phyloP scores from a whole-genome alignment of 2,329 filamentous ascomycete species.

The Ophiocordyceps sinensis region DNA sequence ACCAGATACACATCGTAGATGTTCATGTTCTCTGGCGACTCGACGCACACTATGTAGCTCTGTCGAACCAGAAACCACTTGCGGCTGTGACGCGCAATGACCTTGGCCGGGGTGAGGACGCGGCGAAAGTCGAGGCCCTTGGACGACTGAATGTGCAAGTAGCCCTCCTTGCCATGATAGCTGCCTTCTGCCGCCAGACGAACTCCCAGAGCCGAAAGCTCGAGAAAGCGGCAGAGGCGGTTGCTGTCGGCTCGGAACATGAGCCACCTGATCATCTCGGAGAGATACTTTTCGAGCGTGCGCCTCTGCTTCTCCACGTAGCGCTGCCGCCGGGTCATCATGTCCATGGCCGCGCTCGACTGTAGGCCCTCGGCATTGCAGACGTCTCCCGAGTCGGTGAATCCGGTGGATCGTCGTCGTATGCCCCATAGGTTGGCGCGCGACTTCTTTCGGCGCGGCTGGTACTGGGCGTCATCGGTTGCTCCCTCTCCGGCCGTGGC shows the following conservation, averaged over 20 bases:
- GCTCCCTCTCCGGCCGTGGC: conserved; percentile 46
- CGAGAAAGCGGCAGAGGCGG: conserved; percentile 85
- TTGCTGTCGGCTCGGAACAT: conserved; percentile 97
- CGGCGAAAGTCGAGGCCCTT: conserved; percentile 79
- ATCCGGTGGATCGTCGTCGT: conserved; percentile 36
- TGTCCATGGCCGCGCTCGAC: conserved; percentile 37
- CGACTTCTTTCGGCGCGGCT: conserved; percentile 30
- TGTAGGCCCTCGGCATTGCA: conserved; percentile 22
- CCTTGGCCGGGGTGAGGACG: conserved; percentile 61
- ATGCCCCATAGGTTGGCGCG: conserved; percentile 38
- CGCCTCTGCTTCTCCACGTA: conserved; percentile 74
- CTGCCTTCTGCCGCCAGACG: conserved; percentile 88
- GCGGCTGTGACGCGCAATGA: conserved; percentile 70
- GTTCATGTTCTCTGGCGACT: conserved; percentile 96
- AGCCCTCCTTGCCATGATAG: conserved; percentile 96
- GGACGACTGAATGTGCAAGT: conserved; percentile 78
- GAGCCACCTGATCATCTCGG: conserved; percentile 88
- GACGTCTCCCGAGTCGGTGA: conserved; percentile 30
- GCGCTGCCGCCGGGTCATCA: conserved; percentile 27
- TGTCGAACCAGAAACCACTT: conserved; percentile 98
- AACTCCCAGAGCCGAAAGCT: conserved; percentile 86
- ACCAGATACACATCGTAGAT: conserved; percentile 98
- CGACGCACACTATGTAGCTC: conserved; percentile 96
- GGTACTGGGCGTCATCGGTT: conserved; percentile 28
- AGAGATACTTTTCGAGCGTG: conserved; percentile 78